Percentiles rank a stretch among this genome's conserved stretches.
Evolutionary conservation across 352 stramenopile genomes (phyloP).

Genomic region (Phytophthora foliorum): DNA sequence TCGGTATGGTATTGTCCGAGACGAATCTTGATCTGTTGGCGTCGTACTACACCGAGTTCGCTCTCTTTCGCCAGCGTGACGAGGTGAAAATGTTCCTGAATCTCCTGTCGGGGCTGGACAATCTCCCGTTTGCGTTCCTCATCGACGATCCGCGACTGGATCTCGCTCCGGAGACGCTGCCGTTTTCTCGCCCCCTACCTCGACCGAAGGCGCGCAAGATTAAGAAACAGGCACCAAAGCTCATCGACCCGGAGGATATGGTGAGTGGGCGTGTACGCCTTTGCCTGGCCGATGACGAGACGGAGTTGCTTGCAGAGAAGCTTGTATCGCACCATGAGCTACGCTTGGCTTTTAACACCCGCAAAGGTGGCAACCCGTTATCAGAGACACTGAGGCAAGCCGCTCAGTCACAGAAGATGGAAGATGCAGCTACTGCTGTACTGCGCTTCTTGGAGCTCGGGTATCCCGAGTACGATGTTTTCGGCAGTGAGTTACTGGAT

Average conservation of each 20-base stretch:
- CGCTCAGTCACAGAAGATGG: conserved; percentile 66
- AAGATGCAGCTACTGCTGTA: conserved; percentile 76
- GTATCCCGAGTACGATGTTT: conserved; percentile 88
- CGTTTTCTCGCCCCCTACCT: conserved; percentile 77
- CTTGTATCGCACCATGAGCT: conserved; percentile 83
- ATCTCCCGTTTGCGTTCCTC: conserved; percentile 80
- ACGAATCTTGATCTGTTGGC: conserved; percentile 80
- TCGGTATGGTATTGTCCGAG: conserved; percentile 77
- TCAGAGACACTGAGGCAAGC: conserved; percentile 74
- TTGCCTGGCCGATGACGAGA: conserved; percentile 72
- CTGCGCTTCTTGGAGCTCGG: conserved; percentile 87
- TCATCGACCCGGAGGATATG: conserved; percentile 90
- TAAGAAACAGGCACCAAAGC: conserved; percentile 63
- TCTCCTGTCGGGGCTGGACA: conserved; percentile 71
- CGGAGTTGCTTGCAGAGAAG: conserved; percentile 76
- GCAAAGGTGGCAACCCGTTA: conserved; percentile 81
- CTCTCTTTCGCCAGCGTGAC: conserved; percentile 83
- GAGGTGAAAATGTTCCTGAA: conserved; percentile 82
- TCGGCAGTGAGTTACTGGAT: conserved; percentile 76
- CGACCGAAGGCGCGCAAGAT: conserved; percentile 59
- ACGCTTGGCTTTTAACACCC: conserved; percentile 73
- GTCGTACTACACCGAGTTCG: conserved; percentile 85
- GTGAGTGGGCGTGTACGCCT: conserved; percentile 75
- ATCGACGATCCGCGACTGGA: conserved; percentile 84
- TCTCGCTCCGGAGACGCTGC: conserved; percentile 65